Percentiles rank a stretch among this genome's conserved stretches.
phyloP scores from a whole-genome alignment of 2,329 filamentous ascomycete genomes.

The Fusarium papillatum region DNA sequence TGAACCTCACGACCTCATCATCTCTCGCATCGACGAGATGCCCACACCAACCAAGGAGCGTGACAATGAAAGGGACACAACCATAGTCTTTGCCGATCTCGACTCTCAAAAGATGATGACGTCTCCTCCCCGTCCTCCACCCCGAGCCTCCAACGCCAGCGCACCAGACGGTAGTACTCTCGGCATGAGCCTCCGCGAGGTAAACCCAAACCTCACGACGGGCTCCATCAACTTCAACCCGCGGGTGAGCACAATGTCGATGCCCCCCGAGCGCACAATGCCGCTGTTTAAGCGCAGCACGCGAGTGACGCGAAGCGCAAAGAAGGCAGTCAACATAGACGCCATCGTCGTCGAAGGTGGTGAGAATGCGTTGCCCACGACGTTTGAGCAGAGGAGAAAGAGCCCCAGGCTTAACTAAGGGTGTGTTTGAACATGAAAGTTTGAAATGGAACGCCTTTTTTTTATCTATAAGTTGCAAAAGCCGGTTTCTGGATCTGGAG shows the following conservation, averaged over 20 bases:
- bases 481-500: constrained; percentile 28
- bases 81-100: constrained; percentile 58
- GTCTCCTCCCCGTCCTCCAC: constrained; percentile 48
- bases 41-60: constrained; percentile 35
- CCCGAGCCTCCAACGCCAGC: constrained; percentile 46
- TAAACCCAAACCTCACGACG: constrained; percentile 63
- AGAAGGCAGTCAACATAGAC: constrained; percentile 42
- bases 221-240: constrained; percentile 57
- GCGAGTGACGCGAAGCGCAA: constrained; percentile 51
- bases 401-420: constrained; percentile 63
- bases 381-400: constrained; percentile 66
- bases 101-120: constrained; percentile 44
- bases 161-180: constrained; percentile 46
- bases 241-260: constrained; percentile 56
- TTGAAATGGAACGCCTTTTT: neutral
- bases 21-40: constrained; percentile 56
- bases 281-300: constrained; percentile 63
- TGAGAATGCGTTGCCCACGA: constrained; percentile 63
- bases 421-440: neutral
- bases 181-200: constrained; percentile 65
- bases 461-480: neutral
- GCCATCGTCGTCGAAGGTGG: constrained; percentile 58
- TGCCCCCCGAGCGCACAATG: constrained; percentile 58
- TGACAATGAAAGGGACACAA: constrained; percentile 52
- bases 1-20: constrained; percentile 58